Percentiles rank a stretch among this genome's conserved stretches.
These are phyloP conservation scores for Zygotorulaspora chibaensis DNA, from an alignment of 805 yeast species.

Conservation along the genomic window DNA sequence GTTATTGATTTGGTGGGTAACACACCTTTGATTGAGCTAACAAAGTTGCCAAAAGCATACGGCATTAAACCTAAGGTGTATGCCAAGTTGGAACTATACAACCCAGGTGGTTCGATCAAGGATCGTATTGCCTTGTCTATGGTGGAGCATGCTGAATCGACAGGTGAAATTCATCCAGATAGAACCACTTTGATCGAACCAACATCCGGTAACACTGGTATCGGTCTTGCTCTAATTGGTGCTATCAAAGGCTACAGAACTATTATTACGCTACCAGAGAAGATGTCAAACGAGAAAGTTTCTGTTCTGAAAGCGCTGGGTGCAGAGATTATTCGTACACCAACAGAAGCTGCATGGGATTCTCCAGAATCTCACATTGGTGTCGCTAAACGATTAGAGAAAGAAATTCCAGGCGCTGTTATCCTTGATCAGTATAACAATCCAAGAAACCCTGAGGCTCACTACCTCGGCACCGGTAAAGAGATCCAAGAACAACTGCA, in stretches of 20 bases:
- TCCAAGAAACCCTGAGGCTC: slow-evolving; percentile 76
- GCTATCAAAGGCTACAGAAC: slow-evolving; percentile 85
- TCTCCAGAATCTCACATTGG: slow-evolving; percentile 89
- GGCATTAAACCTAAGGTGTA: slow-evolving; percentile 69
- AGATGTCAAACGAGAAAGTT: slow-evolving; percentile 88
- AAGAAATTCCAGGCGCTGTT: slow-evolving; percentile 79
- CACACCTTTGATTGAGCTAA: slow-evolving; percentile 74
- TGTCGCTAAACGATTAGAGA: slow-evolving; percentile 73
- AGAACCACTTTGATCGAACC: slow-evolving; percentile 76
- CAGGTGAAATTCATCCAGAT: slow-evolving; percentile 79
- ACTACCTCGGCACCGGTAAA: slow-evolving; percentile 76
- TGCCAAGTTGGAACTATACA: slow-evolving; percentile 78
- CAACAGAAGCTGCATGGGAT: slow-evolving; percentile 91
- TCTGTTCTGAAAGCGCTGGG: slow-evolving; percentile 84
- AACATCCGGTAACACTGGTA: slow-evolving; percentile 89
- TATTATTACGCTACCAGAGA: slow-evolving; percentile 83
- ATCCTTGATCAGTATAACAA: slow-evolving; percentile 81
- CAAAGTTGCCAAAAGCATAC: slow-evolving; percentile 68
- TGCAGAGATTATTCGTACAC: slow-evolving; percentile 86
- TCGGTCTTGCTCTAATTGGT: slow-evolving; percentile 81
- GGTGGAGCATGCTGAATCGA: slow-evolving; percentile 80
- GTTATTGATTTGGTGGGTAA: slow-evolving; percentile 77
- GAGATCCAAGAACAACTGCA: slow-evolving; percentile 80
- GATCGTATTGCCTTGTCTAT: slow-evolving; percentile 84
- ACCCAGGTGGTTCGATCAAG: slow-evolving; percentile 87